Conservation (phyloP, 495 filamentous ascomycete genomes). For the Chlorociboria aeruginascens region DNA sequence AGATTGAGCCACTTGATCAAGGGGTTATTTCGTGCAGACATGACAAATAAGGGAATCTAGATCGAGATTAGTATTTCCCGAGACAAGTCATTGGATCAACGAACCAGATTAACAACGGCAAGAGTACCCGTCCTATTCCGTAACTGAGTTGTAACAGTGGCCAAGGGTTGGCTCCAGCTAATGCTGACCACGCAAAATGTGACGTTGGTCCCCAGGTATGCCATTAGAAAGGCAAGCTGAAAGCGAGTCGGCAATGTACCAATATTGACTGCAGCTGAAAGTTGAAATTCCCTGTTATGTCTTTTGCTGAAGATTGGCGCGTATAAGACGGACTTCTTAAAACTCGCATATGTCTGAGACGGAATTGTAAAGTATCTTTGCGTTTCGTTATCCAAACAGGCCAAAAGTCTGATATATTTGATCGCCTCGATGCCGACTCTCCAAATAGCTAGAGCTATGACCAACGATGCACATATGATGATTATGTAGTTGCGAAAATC, state of each 20-base stretch:
- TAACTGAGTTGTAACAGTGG: constrained; percentile 49
- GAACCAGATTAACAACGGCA: constrained; percentile 68
- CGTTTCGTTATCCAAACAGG: constrained; percentile 54
- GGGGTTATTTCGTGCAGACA: constrained; percentile 47
- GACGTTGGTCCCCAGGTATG: constrained; percentile 66
- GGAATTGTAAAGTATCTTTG: constrained; percentile 42
- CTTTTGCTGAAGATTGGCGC: constrained; percentile 71
- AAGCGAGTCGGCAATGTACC: constrained; percentile 83
- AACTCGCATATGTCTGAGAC: constrained; percentile 42
- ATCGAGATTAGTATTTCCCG: constrained; percentile 27
- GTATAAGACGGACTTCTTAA: constrained; percentile 76
- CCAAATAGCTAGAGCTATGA: constrained; percentile 32
- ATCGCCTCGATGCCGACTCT: constrained; percentile 41
- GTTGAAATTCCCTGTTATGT: constrained; percentile 78
- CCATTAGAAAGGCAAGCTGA: constrained; percentile 60
- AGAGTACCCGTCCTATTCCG: constrained; percentile 79
- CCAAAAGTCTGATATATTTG: constrained; percentile 62
- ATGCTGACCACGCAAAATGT: constrained; percentile 70
- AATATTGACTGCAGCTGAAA: constrained; percentile 77
- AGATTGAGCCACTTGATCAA: constrained; percentile 50
- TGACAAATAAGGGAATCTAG: constrained; percentile 39
- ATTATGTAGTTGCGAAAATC: constrained; percentile 36
- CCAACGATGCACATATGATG: constrained; percentile 30
- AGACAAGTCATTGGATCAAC: constrained; percentile 7
- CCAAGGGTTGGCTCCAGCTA: constrained; percentile 37